Conservation (phyloP, 352 stramenopile species). For the Phytophthora pini region DNA sequence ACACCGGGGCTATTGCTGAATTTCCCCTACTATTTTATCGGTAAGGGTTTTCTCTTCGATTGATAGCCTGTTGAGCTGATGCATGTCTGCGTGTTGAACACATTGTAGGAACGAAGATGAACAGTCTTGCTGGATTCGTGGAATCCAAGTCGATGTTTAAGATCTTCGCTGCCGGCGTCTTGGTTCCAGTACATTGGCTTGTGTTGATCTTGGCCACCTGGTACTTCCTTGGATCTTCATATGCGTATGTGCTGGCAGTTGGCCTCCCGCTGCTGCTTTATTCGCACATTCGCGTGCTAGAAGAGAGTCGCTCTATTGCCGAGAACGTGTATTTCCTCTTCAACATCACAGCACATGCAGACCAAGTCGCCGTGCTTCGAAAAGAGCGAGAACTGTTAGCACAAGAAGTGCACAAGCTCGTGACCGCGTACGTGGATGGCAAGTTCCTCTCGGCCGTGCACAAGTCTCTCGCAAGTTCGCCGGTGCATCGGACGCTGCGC, state of each 20-base stretch:
- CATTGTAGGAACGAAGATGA: slow-evolving; percentile 67
- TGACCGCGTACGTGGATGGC: slow-evolving; percentile 59
- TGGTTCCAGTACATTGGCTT: slow-evolving; percentile 76
- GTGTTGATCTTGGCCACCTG: slow-evolving; percentile 63
- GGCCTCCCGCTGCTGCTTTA: slow-evolving; percentile 72
- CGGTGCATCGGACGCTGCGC: slow-evolving; percentile 37
- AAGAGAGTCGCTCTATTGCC: slow-evolving; percentile 79
- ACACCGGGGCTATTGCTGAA: slow-evolving; percentile 74
- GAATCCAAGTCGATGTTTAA: slow-evolving; percentile 88
- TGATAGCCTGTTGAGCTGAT: neutral
- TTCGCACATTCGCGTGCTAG: slow-evolving; percentile 79
- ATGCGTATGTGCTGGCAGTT: slow-evolving; percentile 65
- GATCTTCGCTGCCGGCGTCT: slow-evolving; percentile 69
- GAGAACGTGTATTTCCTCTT: slow-evolving; percentile 83
- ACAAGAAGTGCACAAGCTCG: slow-evolving; percentile 61
- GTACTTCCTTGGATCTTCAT: slow-evolving; percentile 60
- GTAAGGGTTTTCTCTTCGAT: slow-evolving; percentile 28
- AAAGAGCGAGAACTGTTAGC: slow-evolving; percentile 61
- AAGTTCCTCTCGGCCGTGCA: slow-evolving; percentile 61
- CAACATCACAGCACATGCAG: slow-evolving; percentile 68
- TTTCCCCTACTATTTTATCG: slow-evolving; percentile 83
- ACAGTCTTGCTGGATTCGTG: slow-evolving; percentile 66
- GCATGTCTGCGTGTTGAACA: too few species aligned
- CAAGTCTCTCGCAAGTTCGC: slow-evolving; percentile 58
- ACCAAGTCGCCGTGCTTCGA: slow-evolving; percentile 62